Evolutionary conservation across 805 yeast genomes (phyloP).

Genomic region (Teunomyces funiuensis): DNA sequence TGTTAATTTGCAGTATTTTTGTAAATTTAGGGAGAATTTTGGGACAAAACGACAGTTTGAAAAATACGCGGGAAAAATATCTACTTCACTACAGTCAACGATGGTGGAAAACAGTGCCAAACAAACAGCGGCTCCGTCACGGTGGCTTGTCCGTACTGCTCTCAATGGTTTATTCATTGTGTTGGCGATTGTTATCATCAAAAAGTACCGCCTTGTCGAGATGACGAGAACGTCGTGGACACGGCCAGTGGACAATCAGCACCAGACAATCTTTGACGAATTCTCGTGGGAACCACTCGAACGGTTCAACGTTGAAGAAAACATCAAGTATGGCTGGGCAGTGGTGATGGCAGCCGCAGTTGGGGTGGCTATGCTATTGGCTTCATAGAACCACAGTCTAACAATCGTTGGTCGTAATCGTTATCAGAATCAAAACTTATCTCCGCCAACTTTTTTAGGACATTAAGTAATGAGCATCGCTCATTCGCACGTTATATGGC

Average conservation of each 20-base stretch:
- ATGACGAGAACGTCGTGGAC: background rate
- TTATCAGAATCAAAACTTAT: too few relatives aligned
- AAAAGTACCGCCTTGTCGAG: background rate
- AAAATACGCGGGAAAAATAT: background rate
- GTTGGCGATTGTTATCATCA: background rate
- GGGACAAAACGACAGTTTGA: too few relatives aligned
- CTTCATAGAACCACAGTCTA: background rate
- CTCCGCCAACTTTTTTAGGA: too few relatives aligned
- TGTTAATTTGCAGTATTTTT: too few relatives aligned
- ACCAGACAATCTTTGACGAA: slow-evolving; percentile 16
- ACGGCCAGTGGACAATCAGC: background rate
- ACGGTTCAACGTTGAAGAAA: slow-evolving; percentile 24
- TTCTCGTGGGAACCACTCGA: slow-evolving; percentile 28
- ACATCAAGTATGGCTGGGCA: slow-evolving; percentile 21
- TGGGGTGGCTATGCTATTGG: background rate
- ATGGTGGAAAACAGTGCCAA: background rate
- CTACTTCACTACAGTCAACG: background rate
- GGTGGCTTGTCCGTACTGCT: background rate
- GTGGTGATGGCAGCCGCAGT: slow-evolving; percentile 4
- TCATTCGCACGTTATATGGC: too few relatives aligned
- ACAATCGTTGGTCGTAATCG: too few relatives aligned
- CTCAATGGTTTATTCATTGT: background rate
- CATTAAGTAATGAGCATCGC: too few relatives aligned
- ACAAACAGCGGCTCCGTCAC: background rate
- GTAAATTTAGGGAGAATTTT: too few relatives aligned